Evolutionary conservation across 2,329 filamentous ascomycete genomes (phyloP), one percentile per base, ranked within the genome.

Genomic region (Exophiala phaeomuriformis): DNA sequence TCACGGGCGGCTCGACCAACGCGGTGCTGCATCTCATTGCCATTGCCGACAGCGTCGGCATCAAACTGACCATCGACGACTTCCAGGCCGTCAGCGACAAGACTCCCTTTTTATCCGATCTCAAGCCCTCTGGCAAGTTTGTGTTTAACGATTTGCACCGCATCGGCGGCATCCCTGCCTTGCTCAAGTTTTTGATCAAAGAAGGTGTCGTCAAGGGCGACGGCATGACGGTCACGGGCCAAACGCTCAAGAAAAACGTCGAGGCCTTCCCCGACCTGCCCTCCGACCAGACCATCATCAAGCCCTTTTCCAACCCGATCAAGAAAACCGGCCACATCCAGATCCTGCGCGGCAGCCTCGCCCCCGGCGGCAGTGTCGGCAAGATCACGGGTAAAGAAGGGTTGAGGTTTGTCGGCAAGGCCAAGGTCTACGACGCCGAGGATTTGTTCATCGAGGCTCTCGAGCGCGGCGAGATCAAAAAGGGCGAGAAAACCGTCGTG

Each of bases 21-120:
- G 88, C 88, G 37, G 88, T 93, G 35, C 80, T 93, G 43, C 88
- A 93, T 69, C 72, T 93, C 45, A 88, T 93, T 66, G 88, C 88
- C 64, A 90, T 91, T 53, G 88, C 88, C 56, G 85, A 91, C 71
- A 79, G 84, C 4, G 86, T 89, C 27, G 88, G 86, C 64, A 79
- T 93, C 67, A 86, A 88, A 70, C 80, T 93, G 51, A 88, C 85
- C 44, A 85, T 93, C 55, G 88, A 93, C 63, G 88, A 93, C 72
- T 91, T 91, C 81, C 88, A 93, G 73, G 74, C 78, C 63, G 85
- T 91, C 47, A 89, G 86, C 0, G 84, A 93, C 73, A 80, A 83
- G 46, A 88, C 79, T 12, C 88, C 88, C 27, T 85, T 90, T 76
- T 77, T 93, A 28, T 87, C 88, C 5, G 86, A 93, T 67, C 75